Evolutionary conservation across 257 asterid genomes (phyloP), one percentile per base, ranked within the genome.

Genomic region (Dorcoceras hygrometricum): DNA sequence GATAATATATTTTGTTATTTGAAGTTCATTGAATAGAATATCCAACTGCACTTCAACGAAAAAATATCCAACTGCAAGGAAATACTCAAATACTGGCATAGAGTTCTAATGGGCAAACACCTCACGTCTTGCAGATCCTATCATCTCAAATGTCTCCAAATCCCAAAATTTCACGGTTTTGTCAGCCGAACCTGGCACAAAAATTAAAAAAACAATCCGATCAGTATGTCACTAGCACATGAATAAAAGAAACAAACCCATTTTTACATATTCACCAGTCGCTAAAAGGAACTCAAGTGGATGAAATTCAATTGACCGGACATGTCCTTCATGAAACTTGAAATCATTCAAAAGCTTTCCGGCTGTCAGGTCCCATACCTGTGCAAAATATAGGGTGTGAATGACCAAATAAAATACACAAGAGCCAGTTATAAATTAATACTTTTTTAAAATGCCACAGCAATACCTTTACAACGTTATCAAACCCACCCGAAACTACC

Each of bases 361-460:
- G 70, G 99, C 99, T 50, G 99, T 94, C 73, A 94, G 86, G 85
- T 94, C 99, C 99, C 99, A 94, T 72, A 90, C 86, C 99, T 94
- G 77, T 39, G 76, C 67, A 56, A 75, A 34, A 72, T 50, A 71
- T 70, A 57, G 70, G 67, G 54, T 63, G 73, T 62, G 65, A 57
- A 76, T n/a, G 14, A 28, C 75, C 62, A 51, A 70, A 59, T 34
- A 54, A 62, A 50, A 71, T 32, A 61, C 14, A 57, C n/a, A 43
- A 72, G 10, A 63, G 67, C 27, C 36, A 48, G 26, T 31, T 57
- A 39, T 66, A 51, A 51, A 57, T 48, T 57, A 64, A 69, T 58
- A 66, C 53, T 16, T 73, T 61, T 22, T 29, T 20, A 39, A 71
- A 68, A 61, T 20, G 20, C 64, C 27, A 14, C 43, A 46, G 66